phyloP scores from a whole-genome alignment of 1,284 basidiomycete species.

The Sporisorium sorghi region DNA sequence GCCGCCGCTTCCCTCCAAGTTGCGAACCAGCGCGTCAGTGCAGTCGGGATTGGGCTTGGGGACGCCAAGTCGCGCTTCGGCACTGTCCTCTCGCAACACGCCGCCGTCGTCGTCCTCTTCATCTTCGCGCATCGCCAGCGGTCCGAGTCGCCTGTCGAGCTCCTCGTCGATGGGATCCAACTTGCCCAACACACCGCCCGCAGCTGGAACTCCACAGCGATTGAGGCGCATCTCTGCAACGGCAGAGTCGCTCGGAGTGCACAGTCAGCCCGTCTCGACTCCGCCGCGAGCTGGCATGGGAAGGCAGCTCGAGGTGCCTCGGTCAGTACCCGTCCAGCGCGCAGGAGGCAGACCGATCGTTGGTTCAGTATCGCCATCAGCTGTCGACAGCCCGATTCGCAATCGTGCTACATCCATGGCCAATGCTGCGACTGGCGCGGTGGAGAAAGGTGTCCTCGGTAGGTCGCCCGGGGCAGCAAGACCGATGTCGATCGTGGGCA shows the following conservation, averaged over 20 bases:
- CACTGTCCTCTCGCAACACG: conserved; percentile 15
- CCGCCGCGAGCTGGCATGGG: conserved; percentile 19
- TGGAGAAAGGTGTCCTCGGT: conserved; percentile 43
- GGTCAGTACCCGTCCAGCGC: conserved; percentile 6
- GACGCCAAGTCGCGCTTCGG: conserved; percentile 36
- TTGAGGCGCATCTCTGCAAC: conserved; percentile 47
- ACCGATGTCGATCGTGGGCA: conserved; percentile 27
- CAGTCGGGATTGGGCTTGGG: conserved; percentile 44
- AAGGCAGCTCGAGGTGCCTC: conserved; percentile 36
- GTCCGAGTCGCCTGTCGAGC: conserved; percentile 39
- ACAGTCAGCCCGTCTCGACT: conserved; percentile 30
- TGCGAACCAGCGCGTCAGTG: conserved; percentile 32
- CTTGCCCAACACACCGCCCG: conserved; percentile 44
- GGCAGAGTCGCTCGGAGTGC: conserved; percentile 36
- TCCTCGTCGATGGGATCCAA: conserved; percentile 39
- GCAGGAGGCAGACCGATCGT: conserved; percentile 9
- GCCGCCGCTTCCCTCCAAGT: conserved; percentile 23
- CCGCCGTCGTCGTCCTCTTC: conserved; percentile 21
- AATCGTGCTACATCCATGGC: conserved; percentile 46
- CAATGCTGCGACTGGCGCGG: conserved; percentile 35
- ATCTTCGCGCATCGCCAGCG: conserved; percentile 35
- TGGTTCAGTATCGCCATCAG: conserved; percentile 27
- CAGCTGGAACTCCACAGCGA: conserved; percentile 24
- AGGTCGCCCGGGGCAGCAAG: conserved; percentile 22
- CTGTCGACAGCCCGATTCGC: conserved; percentile 26